Evolutionary conservation across 208 protist species (phyloP).

Genomic region (Trypanosoma lewisi): DNA sequence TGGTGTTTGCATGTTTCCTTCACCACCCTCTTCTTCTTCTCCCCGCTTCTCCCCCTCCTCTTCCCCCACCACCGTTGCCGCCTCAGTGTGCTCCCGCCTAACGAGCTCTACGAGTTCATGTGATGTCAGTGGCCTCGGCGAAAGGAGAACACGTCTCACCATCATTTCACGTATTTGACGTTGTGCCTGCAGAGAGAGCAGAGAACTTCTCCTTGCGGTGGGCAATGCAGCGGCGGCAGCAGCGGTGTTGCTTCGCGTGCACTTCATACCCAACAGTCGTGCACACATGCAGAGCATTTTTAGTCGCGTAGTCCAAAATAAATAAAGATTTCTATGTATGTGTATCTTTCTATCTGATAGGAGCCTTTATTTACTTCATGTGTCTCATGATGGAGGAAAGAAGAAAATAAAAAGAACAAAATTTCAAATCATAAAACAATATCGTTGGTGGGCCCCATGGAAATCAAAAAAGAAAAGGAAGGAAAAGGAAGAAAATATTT

Average conservation of each 20-base stretch:
- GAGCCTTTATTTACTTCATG: too few relatives aligned
- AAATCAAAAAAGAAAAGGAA: neutral
- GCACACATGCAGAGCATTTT: neutral
- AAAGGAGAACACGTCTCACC: conserved; percentile 41
- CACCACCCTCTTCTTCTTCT: neutral
- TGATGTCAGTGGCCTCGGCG: conserved; percentile 36
- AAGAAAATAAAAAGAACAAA: too few relatives aligned
- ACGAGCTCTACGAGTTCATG: conserved; percentile 22
- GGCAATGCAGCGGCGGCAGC: neutral
- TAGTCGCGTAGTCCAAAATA: too few relatives aligned
- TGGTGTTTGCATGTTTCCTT: neutral
- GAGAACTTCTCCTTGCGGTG: neutral
- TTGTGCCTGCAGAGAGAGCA: conserved; percentile 16
- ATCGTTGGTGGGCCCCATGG: too few relatives aligned
- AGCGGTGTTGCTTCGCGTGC: neutral
- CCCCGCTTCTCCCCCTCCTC: neutral
- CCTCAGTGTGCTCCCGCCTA: neutral
- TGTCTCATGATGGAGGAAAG: too few relatives aligned
- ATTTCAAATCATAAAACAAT: too few relatives aligned
- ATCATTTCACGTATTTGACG: conserved; percentile 39
- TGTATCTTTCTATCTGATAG: too few relatives aligned
- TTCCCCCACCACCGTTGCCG: neutral
- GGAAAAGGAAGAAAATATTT: too few relatives aligned
- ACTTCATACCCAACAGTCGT: neutral
- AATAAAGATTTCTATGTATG: too few relatives aligned